Evolutionary conservation across 805 yeast species (phyloP).

Genomic region (Torulaspora delbrueckii): DNA sequence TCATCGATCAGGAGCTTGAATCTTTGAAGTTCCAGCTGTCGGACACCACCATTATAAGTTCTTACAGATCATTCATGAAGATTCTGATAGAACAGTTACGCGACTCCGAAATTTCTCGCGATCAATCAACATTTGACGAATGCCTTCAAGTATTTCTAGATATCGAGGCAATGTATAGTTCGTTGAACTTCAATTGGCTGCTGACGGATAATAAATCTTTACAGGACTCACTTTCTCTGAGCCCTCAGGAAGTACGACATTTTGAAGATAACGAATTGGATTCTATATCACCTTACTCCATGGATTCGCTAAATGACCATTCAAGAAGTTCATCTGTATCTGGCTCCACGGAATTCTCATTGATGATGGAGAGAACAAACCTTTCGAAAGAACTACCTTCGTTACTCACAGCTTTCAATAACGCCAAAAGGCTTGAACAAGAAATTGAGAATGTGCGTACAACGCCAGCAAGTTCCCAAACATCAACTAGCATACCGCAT

Average conservation of each 20-base stretch:
- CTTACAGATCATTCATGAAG: slow-evolving; percentile 57
- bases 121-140: slow-evolving; percentile 56
- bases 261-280: slow-evolving; percentile 5
- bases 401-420: slow-evolving; percentile 60
- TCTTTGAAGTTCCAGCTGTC: slow-evolving; percentile 32
- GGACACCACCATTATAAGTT: slow-evolving; percentile 20
- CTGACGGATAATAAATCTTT: slow-evolving; percentile 27
- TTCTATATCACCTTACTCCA: slow-evolving; percentile 2
- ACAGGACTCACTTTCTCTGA: slow-evolving; percentile 8
- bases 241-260: neutral
- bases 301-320: slow-evolving; percentile 6
- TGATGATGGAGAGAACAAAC: slow-evolving; percentile 46
- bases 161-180: slow-evolving; percentile 69
- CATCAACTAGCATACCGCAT: slow-evolving; percentile 1
- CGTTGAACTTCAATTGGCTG: slow-evolving; percentile 40
- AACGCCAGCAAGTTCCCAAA: slow-evolving; percentile 1
- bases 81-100: slow-evolving; percentile 55
- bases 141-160: slow-evolving; percentile 63
- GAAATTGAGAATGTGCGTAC: slow-evolving; percentile 37
- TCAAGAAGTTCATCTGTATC: slow-evolving; percentile 21
- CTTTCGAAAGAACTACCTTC: slow-evolving; percentile 62
- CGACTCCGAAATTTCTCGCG: slow-evolving; percentile 47
- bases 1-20: slow-evolving; percentile 60
- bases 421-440: slow-evolving; percentile 53
- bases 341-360: slow-evolving; percentile 35